Evolutionary conservation across 257 asterid species (phyloP), one percentile per base, ranked within the genome.

Genomic region (Rhazya stricta): DNA sequence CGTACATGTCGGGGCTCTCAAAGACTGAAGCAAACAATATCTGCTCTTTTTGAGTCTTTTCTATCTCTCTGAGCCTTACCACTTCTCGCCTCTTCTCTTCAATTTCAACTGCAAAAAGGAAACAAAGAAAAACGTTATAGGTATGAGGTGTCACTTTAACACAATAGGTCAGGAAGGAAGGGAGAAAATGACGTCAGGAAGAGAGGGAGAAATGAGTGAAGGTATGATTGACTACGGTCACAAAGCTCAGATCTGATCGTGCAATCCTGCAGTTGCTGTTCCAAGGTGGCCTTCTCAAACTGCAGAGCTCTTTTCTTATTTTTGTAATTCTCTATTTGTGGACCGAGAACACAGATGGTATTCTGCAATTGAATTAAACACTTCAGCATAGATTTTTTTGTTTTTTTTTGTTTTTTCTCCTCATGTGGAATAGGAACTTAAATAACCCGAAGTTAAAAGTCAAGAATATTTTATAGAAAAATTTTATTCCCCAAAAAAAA

Each of bases 321-420:
- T 21, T 39, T 62, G 37, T 11, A 29, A 50, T 25, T 53, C 57
- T 72, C 76, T 53, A 81, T 8, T 48, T 61, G 36, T 25, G 74
- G 74, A 48, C 1, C 3, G 0, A 75, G 68, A 23, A 18, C 7
- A 29, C 74, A 16, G 50, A 81, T 43, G 18, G 25, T 60, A 0
- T 54, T 78, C 88, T 81, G 73, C 62, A 67, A 50, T 19, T 34
- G 61, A 2, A 63, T 27, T 5, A 27, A 66, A 29, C 9, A 70
- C 32, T 25, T 18, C 32, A 12, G 48, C 48, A 43, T 7, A 42
- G 46, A 2, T 37, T 0, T 36, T 63, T 25, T 23, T 16, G 19
- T 16, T 71, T 23, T 10, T 54, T n/a, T 15, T 10, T 71, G 30
- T 15, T 25, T 19, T 46, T 30, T 27, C 6, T 3, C 9, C 42